These are phyloP conservation scores for Colletotrichum filicis DNA, from an alignment of 2,329 filamentous ascomycete species.

Conservation along the genomic window DNA sequence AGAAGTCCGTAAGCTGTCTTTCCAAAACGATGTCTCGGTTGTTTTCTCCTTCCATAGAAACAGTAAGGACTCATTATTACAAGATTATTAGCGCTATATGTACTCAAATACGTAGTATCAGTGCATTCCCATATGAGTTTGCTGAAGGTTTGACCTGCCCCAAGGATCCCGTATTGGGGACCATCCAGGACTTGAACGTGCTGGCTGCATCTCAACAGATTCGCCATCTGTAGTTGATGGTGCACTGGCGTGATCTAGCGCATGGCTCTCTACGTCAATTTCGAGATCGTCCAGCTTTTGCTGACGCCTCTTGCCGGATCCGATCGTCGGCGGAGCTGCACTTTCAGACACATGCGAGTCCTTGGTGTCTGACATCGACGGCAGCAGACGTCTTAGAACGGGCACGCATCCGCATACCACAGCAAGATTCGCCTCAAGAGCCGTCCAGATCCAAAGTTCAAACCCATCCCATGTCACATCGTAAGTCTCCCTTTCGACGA, in stretches of 20 bases:
- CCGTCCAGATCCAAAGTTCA: constrained; percentile 54
- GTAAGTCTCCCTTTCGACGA: constrained; percentile 45
- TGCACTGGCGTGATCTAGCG: not conserved
- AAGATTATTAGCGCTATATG: not conserved
- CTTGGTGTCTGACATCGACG: not conserved
- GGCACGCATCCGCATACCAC: constrained; percentile 54
- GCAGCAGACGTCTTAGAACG: constrained; percentile 42
- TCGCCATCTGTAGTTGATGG: not conserved
- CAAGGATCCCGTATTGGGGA: not conserved
- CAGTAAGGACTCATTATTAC: not conserved
- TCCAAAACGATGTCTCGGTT: not conserved
- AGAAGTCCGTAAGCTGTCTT: not conserved
- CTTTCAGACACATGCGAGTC: not conserved
- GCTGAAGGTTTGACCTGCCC: not conserved
- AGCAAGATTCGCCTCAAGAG: constrained; percentile 53
- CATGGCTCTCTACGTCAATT: not conserved
- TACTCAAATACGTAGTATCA: not conserved
- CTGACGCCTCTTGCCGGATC: not conserved
- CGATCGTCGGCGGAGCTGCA: not conserved
- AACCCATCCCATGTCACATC: constrained; percentile 55
- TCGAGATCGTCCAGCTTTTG: not conserved
- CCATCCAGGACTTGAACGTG: not conserved
- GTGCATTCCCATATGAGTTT: not conserved
- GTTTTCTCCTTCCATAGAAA: not conserved
- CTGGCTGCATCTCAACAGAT: not conserved